Evolutionary conservation across 106 monocot species (phyloP).

Genomic region (Narthecium ossifragum): DNA sequence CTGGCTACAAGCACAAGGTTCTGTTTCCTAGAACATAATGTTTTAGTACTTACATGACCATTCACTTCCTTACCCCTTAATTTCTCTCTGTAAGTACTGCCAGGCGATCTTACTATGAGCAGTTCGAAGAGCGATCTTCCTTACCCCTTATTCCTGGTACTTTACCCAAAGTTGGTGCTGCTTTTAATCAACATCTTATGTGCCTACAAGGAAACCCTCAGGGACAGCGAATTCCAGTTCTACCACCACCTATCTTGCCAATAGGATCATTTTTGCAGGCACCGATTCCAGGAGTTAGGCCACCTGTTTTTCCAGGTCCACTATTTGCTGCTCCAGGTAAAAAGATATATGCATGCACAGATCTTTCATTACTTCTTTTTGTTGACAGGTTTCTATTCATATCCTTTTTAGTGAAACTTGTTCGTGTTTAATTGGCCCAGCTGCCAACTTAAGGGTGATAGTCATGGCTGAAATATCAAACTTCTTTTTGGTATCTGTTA

Average conservation of each 20-base stretch:
- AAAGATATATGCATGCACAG: too few relatives aligned
- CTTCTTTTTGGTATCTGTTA: too few relatives aligned
- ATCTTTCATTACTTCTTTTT: not conserved
- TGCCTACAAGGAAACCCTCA: too few relatives aligned
- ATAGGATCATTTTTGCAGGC: conserved; percentile 25
- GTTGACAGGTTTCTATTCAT: not conserved
- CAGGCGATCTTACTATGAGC: conserved; percentile 85
- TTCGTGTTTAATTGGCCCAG: too few relatives aligned
- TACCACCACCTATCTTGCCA: conserved; percentile 56
- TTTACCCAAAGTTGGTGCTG: conserved; percentile 77
- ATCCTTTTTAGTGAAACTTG: too few relatives aligned
- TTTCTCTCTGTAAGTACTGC: conserved; percentile 30
- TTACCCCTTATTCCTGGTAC: conserved; percentile 86
- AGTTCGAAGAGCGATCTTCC: conserved; percentile 95
- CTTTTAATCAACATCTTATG: conserved; percentile 69
- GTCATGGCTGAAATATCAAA: too few relatives aligned
- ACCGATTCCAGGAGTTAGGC: conserved; percentile 51
- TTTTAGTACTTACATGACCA: not conserved
- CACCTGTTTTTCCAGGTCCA: conserved; percentile 71
- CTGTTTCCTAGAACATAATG: not conserved
- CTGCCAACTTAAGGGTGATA: too few relatives aligned
- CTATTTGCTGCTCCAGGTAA: conserved; percentile 48
- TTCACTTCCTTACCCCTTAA: not conserved
- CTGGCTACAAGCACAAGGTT: conserved; percentile 98
- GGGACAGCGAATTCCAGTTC: conserved; percentile 63